Percentiles rank a stretch among this genome's conserved stretches.
Conservation (phyloP, 1,284 basidiomycete species). For the Crepidotus sp. region DNA sequence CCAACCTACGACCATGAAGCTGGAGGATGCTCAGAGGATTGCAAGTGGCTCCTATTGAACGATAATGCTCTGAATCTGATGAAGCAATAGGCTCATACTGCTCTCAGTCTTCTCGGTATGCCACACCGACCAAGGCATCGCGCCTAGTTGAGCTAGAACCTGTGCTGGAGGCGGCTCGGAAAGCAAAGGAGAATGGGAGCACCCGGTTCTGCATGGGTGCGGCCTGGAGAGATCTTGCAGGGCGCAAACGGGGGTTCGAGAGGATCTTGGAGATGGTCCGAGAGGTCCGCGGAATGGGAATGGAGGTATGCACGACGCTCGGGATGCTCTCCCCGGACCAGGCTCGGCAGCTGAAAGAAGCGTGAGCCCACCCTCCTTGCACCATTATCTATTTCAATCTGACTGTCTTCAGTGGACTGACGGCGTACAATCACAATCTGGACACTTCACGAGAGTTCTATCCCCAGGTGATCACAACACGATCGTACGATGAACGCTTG, state of each 20-base stretch:
- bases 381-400: conserved; percentile 1
- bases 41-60: conserved; percentile 39
- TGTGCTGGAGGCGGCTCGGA: conserved; percentile 83
- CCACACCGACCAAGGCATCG: conserved; percentile 84
- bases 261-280: conserved; percentile 90
- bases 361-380: conserved; percentile 42
- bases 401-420: conserved; percentile 60
- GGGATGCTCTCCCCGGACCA: conserved; percentile 96
- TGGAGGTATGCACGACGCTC: conserved; percentile 98
- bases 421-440: conserved; percentile 98
- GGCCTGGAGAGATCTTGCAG: conserved; percentile 95
- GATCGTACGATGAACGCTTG: conserved; percentile 90
- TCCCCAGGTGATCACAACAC: conserved; percentile 91
- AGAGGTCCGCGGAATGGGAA: conserved; percentile 81
- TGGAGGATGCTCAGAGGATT: conserved; percentile 95
- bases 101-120: conserved; percentile 90
- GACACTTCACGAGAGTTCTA: conserved; percentile 98
- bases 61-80: conserved; percentile 3
- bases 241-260: conserved; percentile 91
- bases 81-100: conserved; percentile 80
- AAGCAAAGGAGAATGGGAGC: conserved; percentile 93
- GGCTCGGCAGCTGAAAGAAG: conserved; percentile 88
- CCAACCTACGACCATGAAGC: conserved; percentile 35
- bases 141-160: conserved; percentile 87
- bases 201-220: conserved; percentile 99